Evolutionary conservation across 331 rosid genomes (phyloP).

Genomic region (Acacia concinna): DNA sequence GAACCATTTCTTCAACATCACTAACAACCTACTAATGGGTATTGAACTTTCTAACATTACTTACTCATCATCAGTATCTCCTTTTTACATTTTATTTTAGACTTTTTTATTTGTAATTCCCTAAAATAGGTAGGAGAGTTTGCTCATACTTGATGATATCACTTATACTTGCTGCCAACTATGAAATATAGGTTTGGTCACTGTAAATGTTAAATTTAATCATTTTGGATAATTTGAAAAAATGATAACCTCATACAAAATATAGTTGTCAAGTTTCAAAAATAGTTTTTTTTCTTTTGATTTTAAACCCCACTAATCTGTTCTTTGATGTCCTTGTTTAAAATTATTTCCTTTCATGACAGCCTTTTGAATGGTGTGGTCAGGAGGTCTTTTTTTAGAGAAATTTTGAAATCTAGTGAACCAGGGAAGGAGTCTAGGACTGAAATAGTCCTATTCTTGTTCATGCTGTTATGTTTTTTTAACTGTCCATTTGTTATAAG

Average conservation of each 20-base stretch:
- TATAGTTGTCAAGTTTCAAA: background rate
- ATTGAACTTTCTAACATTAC: background rate
- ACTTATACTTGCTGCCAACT: background rate
- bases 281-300: background rate
- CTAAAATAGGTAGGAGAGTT: background rate
- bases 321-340: background rate
- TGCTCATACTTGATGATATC: background rate
- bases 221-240: background rate
- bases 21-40: background rate
- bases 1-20: background rate
- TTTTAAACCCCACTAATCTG: background rate
- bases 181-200: background rate
- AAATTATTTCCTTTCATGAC: background rate
- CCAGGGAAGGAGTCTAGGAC: too few species aligned
- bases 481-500: too few species aligned
- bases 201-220: background rate
- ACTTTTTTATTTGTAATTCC: background rate
- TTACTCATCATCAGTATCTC: background rate
- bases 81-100: background rate
- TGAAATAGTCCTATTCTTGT: too few species aligned
- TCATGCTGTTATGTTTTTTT: too few species aligned
- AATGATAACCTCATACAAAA: background rate
- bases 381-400: background rate
- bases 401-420: background rate
- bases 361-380: background rate